Evolutionary conservation across 257 asterid species (phyloP).

Genomic region (Ocimum tenuiflorum): DNA sequence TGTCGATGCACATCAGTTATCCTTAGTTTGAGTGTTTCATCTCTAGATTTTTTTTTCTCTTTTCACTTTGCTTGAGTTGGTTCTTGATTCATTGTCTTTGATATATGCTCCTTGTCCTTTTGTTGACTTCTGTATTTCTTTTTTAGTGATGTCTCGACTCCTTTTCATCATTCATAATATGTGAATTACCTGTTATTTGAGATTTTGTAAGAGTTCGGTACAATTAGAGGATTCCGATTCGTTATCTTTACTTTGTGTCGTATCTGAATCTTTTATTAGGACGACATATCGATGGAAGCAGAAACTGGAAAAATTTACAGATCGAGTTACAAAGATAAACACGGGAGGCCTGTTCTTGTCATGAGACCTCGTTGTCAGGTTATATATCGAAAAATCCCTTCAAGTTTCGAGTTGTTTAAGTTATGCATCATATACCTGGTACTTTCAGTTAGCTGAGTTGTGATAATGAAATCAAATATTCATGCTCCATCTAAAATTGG

Average conservation of each 20-base stretch:
- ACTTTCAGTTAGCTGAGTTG: no score
- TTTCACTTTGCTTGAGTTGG: not conserved
- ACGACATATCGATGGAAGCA: constrained; percentile 16
- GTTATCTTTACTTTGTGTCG: not conserved
- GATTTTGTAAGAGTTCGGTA: not conserved
- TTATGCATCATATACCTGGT: not conserved
- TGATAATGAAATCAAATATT: no score
- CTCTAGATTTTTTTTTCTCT: not conserved
- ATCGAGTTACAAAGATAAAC: constrained; percentile 63
- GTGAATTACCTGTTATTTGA: not conserved
- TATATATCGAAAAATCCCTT: not conserved
- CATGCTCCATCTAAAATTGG: not conserved
- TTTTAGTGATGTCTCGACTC: not conserved
- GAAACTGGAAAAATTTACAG: constrained; percentile 73
- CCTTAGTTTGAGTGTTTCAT: not conserved
- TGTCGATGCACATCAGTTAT: not conserved
- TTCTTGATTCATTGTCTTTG: no score
- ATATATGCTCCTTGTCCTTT: not conserved
- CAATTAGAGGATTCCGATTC: no score
- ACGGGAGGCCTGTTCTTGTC: constrained; percentile 88
- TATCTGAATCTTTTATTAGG: not conserved
- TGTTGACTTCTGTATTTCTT: not conserved
- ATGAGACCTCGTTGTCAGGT: constrained; percentile 98
- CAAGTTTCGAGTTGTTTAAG: not conserved
- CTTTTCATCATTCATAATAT: not conserved